Percentiles rank a stretch among this genome's conserved stretches.
phyloP scores from a whole-genome alignment of 148 eudicot species.

The Oxyria digyna region DNA sequence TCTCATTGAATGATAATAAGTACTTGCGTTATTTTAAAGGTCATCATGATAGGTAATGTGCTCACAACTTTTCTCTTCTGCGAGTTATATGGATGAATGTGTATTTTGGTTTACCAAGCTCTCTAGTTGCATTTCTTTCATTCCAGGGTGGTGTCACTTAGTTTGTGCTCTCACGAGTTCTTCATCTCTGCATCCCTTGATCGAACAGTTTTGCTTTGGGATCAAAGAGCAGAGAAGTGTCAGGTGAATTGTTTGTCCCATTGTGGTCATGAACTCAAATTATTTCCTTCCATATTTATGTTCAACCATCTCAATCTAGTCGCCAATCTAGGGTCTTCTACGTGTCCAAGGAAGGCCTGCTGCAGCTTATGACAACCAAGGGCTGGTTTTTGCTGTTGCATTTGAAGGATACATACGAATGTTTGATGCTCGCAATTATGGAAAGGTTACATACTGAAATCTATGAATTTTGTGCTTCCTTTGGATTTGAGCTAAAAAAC shows the following conservation, averaged over 20 bases:
- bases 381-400: slow-evolving; percentile 87
- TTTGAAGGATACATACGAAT: slow-evolving; percentile 81
- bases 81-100: neutral
- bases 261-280: neutral
- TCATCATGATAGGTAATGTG: slow-evolving; percentile 83
- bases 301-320: neutral
- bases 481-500: neutral
- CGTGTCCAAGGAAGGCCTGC: slow-evolving; percentile 97
- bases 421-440: slow-evolving; percentile 89
- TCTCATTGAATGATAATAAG: slow-evolving; percentile 91
- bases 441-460: slow-evolving; percentile 40
- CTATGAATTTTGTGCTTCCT: neutral
- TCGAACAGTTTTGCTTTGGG: slow-evolving; percentile 90
- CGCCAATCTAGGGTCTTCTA: slow-evolving; percentile 57
- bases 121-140: slow-evolving; percentile 9
- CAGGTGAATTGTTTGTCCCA: slow-evolving; percentile 37
- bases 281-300: neutral
- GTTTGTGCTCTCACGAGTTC: slow-evolving; percentile 76
- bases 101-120: neutral
- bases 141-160: slow-evolving; percentile 79
- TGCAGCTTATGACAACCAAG: slow-evolving; percentile 94
- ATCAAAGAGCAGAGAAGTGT: slow-evolving; percentile 93
- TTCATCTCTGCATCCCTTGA: slow-evolving; percentile 92
- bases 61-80: neutral
- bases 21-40: slow-evolving; percentile 96